Evolutionary conservation across 148 eudicot species (phyloP).

Genomic region (Rhododendron kiyosumense): DNA sequence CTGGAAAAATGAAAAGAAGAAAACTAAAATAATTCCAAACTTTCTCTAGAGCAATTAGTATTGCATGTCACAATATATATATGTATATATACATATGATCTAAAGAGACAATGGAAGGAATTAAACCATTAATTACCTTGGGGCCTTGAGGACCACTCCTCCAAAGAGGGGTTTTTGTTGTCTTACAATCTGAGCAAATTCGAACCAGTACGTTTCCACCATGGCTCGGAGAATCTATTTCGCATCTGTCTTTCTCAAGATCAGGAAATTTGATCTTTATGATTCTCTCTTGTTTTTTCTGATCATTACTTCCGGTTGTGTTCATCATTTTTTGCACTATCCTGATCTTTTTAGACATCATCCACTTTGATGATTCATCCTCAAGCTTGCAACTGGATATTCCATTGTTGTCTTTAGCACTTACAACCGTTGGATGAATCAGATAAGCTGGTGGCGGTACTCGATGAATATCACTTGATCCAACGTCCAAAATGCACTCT

Average conservation of each 20-base stretch:
- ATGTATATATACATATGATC: background rate
- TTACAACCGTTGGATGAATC: background rate
- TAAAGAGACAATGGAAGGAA: background rate
- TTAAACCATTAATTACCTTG: conserved; percentile 31
- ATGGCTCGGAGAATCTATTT: background rate
- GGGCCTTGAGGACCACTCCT: conserved; percentile 68
- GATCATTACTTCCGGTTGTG: background rate
- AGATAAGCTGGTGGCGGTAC: background rate
- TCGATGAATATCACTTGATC: conserved; percentile 7
- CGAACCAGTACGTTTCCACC: conserved; percentile 19
- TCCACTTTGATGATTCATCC: conserved; percentile 4
- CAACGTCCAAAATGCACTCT: background rate
- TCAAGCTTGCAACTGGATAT: background rate
- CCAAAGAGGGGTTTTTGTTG: conserved; percentile 63
- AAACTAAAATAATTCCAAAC: background rate
- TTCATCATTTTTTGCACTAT: conserved; percentile 11
- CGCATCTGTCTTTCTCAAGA: background rate
- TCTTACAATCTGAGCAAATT: conserved; percentile 46
- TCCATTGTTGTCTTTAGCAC: background rate
- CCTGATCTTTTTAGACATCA: conserved; percentile 17
- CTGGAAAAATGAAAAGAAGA: background rate
- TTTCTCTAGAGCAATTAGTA: background rate
- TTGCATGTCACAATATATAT: background rate
- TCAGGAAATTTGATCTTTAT: conserved; percentile 1
- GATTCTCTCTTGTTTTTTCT: background rate